Percentiles rank a stretch among this genome's conserved stretches.
Evolutionary conservation across 1,284 basidiomycete genomes (phyloP).

Genomic region (Meripilus lineatus): DNA sequence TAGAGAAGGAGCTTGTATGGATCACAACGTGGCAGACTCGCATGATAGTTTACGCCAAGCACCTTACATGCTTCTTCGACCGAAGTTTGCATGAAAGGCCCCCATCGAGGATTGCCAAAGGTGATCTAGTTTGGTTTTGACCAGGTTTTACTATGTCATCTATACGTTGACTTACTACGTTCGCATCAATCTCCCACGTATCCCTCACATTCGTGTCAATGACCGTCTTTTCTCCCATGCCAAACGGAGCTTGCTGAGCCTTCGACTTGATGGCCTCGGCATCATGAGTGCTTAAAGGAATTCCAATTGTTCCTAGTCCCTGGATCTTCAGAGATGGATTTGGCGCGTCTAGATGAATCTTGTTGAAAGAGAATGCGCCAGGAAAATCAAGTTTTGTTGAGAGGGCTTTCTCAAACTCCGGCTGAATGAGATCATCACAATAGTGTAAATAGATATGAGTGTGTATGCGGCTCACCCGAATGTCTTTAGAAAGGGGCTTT

Average conservation of each 20-base stretch:
- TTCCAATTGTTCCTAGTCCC: conserved; percentile 27
- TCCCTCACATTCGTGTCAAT: conserved; percentile 22
- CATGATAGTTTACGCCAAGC: conserved; percentile 10
- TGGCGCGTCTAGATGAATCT: conserved; percentile 18
- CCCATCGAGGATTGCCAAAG: conserved; percentile 18
- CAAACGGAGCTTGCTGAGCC: conserved; percentile 25
- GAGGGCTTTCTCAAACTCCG: conserved; percentile 1
- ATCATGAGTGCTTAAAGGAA: conserved; percentile 27
- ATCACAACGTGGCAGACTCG: conserved; percentile 27
- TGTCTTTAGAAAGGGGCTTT: no score
- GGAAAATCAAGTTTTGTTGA: conserved; percentile 1
- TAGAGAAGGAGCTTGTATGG: conserved; percentile 42
- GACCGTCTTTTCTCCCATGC: conserved; percentile 18
- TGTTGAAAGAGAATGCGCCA: conserved; percentile 17
- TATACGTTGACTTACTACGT: conserved; percentile 10
- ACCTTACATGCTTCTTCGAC: conserved; percentile 24
- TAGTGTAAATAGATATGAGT: no score
- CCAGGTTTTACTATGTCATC: no score
- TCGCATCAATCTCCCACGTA: conserved; percentile 21
- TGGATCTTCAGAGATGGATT: conserved; percentile 17
- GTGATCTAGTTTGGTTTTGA: no score
- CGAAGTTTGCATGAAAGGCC: conserved; percentile 10
- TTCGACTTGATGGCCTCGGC: neutral
- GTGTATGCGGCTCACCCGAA: no score
- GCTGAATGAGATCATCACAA: no score